phyloP scores from a whole-genome alignment of 2,329 filamentous ascomycete species.

The Exophiala bonariae region DNA sequence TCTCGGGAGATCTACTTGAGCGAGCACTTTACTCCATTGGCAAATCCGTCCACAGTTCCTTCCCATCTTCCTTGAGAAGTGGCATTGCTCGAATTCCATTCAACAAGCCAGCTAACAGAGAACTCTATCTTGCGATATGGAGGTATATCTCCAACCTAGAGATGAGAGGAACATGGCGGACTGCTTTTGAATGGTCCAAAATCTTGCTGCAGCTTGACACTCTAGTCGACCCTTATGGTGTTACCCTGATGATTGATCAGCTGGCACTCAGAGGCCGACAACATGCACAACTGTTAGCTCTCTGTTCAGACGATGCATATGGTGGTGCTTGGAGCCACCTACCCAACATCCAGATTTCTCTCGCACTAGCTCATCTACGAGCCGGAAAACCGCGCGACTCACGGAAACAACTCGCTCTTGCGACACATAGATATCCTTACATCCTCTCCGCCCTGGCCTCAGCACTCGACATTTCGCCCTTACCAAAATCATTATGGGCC shows the following conservation, averaged over 20 bases:
- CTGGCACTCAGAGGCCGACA: constrained; percentile 80
- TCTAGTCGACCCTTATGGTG: constrained; percentile 74
- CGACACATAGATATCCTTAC: constrained; percentile 79
- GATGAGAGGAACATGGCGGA: constrained; percentile 90
- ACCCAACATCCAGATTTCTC: constrained; percentile 72
- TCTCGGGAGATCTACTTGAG: constrained; percentile 84
- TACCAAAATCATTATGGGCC: constrained; percentile 83
- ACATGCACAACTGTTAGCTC: constrained; percentile 71
- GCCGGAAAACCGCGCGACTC: constrained; percentile 66
- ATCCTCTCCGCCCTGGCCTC: constrained; percentile 78
- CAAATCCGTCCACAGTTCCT: constrained; percentile 80
- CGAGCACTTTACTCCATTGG: constrained; percentile 91
- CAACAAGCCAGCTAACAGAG: constrained; percentile 78
- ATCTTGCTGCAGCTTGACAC: constrained; percentile 74
- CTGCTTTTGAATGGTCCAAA: constrained; percentile 91
- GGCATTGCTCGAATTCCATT: constrained; percentile 84
- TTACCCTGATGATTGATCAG: constrained; percentile 78
- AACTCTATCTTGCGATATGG: constrained; percentile 88
- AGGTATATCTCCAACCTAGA: constrained; percentile 83
- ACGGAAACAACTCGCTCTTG: constrained; percentile 62
- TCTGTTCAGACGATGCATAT: constrained; percentile 57
- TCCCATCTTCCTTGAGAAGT: constrained; percentile 70
- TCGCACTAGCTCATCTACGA: constrained; percentile 74
- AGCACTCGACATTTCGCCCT: constrained; percentile 71
- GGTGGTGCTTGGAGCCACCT: constrained; percentile 55